Conservation (phyloP, 331 rosid species). For the Rosa hybrid region DNA sequence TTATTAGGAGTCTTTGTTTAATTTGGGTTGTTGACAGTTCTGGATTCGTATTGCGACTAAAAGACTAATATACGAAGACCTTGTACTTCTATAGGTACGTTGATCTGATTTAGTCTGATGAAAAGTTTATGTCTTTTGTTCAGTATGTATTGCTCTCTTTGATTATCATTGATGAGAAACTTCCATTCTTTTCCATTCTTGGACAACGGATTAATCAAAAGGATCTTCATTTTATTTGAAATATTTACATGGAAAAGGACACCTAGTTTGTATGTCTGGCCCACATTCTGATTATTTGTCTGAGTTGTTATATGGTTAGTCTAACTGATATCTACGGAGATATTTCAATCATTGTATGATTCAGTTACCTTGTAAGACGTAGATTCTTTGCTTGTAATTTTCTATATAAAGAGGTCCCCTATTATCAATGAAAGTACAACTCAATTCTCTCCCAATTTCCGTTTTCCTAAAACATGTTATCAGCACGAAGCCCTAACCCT, state of each 20-base stretch:
- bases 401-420: too few relatives aligned
- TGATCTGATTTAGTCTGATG: background rate
- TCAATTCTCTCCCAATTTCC: too few relatives aligned
- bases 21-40: background rate
- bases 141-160: background rate
- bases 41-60: background rate
- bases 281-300: too few relatives aligned
- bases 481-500: too few relatives aligned
- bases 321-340: too few relatives aligned
- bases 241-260: background rate
- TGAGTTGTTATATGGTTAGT: too few relatives aligned
- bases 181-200: background rate
- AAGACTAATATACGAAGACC: constrained; percentile 4
- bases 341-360: too few relatives aligned
- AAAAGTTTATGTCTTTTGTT: background rate
- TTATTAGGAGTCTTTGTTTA: background rate
- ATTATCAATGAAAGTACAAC: too few relatives aligned
- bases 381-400: too few relatives aligned
- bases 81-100: background rate
- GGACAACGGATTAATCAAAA: background rate
- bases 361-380: too few relatives aligned
- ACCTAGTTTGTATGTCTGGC: too few relatives aligned
- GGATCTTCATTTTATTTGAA: background rate
- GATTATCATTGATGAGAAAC: background rate
- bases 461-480: too few relatives aligned